Base-by-base conservation (phyloP, 2,329 filamentous ascomycete genomes). In the Diaporthe capsici region DNA sequence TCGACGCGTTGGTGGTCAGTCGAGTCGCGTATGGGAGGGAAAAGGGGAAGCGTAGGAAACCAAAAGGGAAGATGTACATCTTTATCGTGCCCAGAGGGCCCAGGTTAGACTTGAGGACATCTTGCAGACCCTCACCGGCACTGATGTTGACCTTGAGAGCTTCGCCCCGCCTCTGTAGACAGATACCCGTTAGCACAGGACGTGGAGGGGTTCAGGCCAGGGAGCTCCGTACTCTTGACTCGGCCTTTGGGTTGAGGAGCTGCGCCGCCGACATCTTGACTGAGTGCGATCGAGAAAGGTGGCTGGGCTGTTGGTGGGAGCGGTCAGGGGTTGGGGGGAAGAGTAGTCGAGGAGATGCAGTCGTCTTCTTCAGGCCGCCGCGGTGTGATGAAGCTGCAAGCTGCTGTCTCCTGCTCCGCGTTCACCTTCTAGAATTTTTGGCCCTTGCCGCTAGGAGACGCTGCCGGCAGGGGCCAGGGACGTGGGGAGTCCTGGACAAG, bases 221-320 rank as follows among this genome's bases (percentile, higher is more conserved):
- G 73, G 74, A 77, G 74, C 76, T 49, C 88, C 94, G 82, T 90
- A 97, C 95, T 87, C 97, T 93, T 82, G 96, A 98, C 89, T 99
- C 97, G 83, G 97, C 97, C 90, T 99, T 99, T 78, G 97, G 97
- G 87, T 99, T 99, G 80, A 99, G 93, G 83, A 99, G 93, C 88
- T 98, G 96, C 83, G 97, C 96, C 81, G 97, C 97, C 87, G 96
- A 98, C 97, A 98, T 98, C 77, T 79, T 81, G 51, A 63, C 34
- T 73, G 65, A 42, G 31, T 72, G 71, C 73, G 42, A 77, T 71
- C 72, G 73, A 44, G 60, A 55, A 53, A 20, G 60, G 25, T 22
- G 12, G 60, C 47, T 51, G 61, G 22, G 47, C 44, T n/a, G 49
- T 65, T 28, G 10, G 42, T 58, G 39, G 31, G 60, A 42, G 53